These are phyloP conservation scores for Metschnikowia cubensis DNA, from an alignment of 805 yeast genomes.

Conservation along the genomic window DNA sequence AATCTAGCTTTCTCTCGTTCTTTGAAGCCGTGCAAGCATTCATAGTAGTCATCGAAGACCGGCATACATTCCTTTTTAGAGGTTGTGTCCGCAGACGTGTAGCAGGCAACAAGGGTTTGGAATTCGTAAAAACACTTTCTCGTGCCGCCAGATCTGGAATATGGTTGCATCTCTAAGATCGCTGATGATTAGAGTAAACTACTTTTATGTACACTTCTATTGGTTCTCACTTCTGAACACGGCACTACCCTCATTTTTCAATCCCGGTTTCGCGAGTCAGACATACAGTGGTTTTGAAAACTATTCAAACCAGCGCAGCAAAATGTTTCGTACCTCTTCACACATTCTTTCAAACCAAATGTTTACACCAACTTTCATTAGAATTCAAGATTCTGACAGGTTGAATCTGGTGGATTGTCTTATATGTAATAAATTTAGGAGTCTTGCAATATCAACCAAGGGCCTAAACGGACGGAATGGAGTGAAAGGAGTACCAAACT, in stretches of 20 bases:
- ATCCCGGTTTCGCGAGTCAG: background rate
- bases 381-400: too few species aligned
- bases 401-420: too few species aligned
- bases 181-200: background rate
- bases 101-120: conserved; percentile 42
- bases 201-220: conserved; percentile 5
- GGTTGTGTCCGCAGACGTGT: conserved; percentile 42
- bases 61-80: conserved; percentile 42
- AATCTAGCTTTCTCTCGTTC: conserved; percentile 44
- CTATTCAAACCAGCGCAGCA: too few species aligned
- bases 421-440: too few species aligned
- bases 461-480: too few species aligned
- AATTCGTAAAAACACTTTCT: conserved; percentile 47
- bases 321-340: too few species aligned
- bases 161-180: conserved; percentile 37
- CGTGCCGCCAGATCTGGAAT: conserved; percentile 46
- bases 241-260: conserved; percentile 9
- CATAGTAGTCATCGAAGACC: conserved; percentile 43
- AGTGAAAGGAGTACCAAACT: too few species aligned
- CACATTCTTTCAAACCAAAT: too few species aligned
- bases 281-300: background rate
- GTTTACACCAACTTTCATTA: too few species aligned
- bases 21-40: conserved; percentile 45
- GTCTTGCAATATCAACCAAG: too few species aligned
- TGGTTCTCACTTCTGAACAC: conserved; percentile 13